phyloP scores from a whole-genome alignment of 179 eudicot species.

The Spergularia azorica region DNA sequence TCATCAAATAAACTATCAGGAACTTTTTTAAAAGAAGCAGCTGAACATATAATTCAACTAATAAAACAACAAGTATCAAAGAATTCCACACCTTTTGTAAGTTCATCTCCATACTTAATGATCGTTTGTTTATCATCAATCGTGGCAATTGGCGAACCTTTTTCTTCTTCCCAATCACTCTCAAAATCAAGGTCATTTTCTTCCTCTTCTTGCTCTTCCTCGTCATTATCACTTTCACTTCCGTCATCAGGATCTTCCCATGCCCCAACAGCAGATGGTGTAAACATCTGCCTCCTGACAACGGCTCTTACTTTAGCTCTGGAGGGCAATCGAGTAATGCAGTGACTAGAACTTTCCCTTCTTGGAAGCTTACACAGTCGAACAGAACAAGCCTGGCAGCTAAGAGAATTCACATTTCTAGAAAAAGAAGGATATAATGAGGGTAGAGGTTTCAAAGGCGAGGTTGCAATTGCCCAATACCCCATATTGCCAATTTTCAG shows the following conservation, averaged over 20 bases:
- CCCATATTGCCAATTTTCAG: slow-evolving; percentile 21
- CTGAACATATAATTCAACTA: not conserved
- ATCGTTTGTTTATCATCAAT: slow-evolving; percentile 27
- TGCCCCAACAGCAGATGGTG: slow-evolving; percentile 27
- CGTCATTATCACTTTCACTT: slow-evolving; percentile 65
- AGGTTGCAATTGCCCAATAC: slow-evolving; percentile 24
- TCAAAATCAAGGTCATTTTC: slow-evolving; percentile 78
- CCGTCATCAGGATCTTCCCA: slow-evolving; percentile 93
- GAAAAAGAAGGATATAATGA: slow-evolving; percentile 13
- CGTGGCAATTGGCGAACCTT: slow-evolving; percentile 29
- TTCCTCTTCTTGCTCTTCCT: slow-evolving; percentile 41
- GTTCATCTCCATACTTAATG: slow-evolving; percentile 49
- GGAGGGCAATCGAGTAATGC: not conserved
- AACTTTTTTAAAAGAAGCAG: not conserved
- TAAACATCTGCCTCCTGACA: slow-evolving; percentile 17
- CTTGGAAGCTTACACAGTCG: not conserved
- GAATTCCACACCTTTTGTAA: slow-evolving; percentile 45
- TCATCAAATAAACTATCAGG: not conserved
- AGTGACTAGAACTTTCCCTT: slow-evolving; percentile 7
- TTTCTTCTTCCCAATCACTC: slow-evolving; percentile 72
- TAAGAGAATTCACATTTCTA: slow-evolving; percentile 11
- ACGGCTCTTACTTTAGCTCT: slow-evolving; percentile 17
- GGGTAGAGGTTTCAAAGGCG: slow-evolving; percentile 26
- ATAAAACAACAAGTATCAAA: not conserved
- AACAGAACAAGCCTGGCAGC: slow-evolving; percentile 10